Evolutionary conservation across 2,329 filamentous ascomycete genomes (phyloP).

Genomic region (Ceratocystis variospora): DNA sequence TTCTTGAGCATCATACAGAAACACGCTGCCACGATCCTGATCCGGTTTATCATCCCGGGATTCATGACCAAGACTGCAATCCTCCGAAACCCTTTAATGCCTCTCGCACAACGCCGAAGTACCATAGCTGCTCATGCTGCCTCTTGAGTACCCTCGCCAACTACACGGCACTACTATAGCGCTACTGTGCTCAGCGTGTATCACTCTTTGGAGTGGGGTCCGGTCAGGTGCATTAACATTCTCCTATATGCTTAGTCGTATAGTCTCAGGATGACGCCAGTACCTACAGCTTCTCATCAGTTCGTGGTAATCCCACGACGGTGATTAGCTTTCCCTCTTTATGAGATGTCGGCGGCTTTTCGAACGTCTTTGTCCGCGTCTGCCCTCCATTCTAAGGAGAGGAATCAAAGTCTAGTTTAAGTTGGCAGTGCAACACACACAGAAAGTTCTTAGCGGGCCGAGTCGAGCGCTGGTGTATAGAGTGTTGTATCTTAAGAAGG

Average conservation of each 20-base stretch:
- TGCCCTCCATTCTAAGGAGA: conserved; percentile 55
- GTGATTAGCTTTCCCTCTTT: conserved; percentile 24
- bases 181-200: conserved; percentile 25
- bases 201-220: conserved; percentile 33
- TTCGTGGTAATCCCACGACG: conserved; percentile 24
- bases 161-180: conserved; percentile 20
- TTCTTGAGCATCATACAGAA: conserved; percentile 26
- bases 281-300: conserved; percentile 23
- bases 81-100: conserved; percentile 27
- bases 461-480: conserved; percentile 20
- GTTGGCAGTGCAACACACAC: conserved; percentile 76
- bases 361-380: conserved; percentile 77
- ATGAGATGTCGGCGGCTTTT: conserved; percentile 52
- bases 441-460: conserved; percentile 37
- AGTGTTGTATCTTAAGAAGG: background rate
- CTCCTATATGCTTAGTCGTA: conserved; percentile 32
- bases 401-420: conserved; percentile 88
- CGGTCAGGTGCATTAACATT: conserved; percentile 46
- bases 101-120: conserved; percentile 34
- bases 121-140: conserved; percentile 25
- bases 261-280: conserved; percentile 37
- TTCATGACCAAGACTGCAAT: conserved; percentile 8
- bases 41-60: conserved; percentile 34
- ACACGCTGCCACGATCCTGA: conserved; percentile 28
- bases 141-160: conserved; percentile 20